Conservation (phyloP, 352 stramenopile genomes). For the Pythium guiyangense region DNA sequence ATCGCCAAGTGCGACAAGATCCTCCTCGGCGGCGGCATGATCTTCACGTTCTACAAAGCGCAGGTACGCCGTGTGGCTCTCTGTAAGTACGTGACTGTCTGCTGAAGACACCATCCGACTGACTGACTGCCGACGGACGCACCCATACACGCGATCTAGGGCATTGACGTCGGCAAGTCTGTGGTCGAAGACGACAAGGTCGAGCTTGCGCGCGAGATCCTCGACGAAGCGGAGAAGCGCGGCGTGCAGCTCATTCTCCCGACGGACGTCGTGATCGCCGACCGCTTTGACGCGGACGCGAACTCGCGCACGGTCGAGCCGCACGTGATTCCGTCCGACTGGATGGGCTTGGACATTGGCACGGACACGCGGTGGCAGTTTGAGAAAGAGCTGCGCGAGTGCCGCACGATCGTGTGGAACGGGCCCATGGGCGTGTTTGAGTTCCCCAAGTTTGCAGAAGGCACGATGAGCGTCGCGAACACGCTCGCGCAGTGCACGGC, state of each 20-base stretch:
- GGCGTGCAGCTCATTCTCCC: constrained; percentile 89
- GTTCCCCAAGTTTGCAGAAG: constrained; percentile 94
- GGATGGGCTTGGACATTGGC: constrained; percentile 93
- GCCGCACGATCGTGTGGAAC: constrained; percentile 93
- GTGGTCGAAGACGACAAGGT: no score
- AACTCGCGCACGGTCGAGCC: constrained; percentile 47
- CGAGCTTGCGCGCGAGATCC: no score
- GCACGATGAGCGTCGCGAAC: constrained; percentile 92
- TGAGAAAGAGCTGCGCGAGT: constrained; percentile 85
- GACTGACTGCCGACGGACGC: no score
- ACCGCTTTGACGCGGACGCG: constrained; percentile 76
- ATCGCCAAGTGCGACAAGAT: constrained; percentile 96
- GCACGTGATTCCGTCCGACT: constrained; percentile 93
- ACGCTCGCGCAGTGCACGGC: constrained; percentile 88
- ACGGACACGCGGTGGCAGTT: constrained; percentile 54
- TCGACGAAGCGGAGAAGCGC: no score
- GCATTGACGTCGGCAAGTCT: no score
- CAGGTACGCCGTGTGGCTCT: no score
- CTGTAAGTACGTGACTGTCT: no score
- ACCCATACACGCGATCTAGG: no score
- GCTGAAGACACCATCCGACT: no score
- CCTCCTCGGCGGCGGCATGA: constrained; percentile 95
- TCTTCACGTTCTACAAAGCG: no score
- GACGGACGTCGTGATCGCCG: constrained; percentile 94
- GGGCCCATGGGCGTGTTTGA: constrained; percentile 98